phyloP scores from a whole-genome alignment of 192 early-diverging fungal genomes.

The Jimgerdemannia lactiflua region DNA sequence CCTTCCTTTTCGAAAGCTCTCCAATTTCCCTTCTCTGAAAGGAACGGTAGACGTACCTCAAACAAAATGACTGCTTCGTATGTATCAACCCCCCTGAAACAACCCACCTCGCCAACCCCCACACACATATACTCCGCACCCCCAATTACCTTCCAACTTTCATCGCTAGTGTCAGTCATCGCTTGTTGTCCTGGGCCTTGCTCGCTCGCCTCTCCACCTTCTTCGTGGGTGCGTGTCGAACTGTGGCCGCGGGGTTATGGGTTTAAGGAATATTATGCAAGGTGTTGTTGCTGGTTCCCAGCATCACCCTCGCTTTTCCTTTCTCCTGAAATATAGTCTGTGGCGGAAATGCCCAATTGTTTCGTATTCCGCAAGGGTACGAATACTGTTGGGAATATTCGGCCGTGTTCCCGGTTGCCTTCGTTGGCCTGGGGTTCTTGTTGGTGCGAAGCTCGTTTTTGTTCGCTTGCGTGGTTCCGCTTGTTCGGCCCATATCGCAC shows the following conservation, averaged over 20 bases:
- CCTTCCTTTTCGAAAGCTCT: background rate
- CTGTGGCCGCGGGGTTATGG: background rate
- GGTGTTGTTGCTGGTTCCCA: background rate
- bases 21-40: background rate
- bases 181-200: background rate
- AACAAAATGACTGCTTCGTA: background rate
- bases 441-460: slow-evolving; percentile 12
- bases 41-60: background rate
- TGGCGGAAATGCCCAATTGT: slow-evolving; percentile 2
- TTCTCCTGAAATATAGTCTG: slow-evolving; percentile 17
- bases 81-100: background rate
- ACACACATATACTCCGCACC: no score
- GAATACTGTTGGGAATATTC: background rate
- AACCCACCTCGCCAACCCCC: background rate
- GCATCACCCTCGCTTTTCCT: background rate
- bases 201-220: background rate
- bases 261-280: background rate
- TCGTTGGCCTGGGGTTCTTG: slow-evolving; percentile 6
- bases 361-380: background rate
- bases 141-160: background rate
- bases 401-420: background rate
- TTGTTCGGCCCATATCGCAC: background rate
- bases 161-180: background rate
- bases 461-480: background rate
- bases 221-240: background rate